Evolutionary conservation across 306 rosid genomes (phyloP), one percentile per base, ranked within the genome.

Genomic region (Quercus dentata): DNA sequence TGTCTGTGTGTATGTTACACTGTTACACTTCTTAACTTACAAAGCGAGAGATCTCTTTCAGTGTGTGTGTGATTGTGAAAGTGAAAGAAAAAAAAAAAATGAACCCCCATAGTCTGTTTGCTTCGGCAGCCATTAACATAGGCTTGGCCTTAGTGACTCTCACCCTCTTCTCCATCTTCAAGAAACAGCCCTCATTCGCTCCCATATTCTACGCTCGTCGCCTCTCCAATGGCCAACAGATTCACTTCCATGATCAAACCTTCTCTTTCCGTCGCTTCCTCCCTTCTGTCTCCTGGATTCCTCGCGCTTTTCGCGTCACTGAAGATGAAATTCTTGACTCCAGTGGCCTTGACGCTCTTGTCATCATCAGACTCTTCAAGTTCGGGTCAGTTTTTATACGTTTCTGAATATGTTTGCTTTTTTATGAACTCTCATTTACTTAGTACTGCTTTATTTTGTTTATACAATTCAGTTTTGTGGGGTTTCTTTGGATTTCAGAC

Each of bases 51-150:
- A 27, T 31, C 41, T 46, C 5, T 15, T 0, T 67, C 30, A 19
- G 6, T 55, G 63, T 56, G 54, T 56, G 18, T 17, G 9, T 63
- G 25, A 1, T 5, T 15, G 14, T 59, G 23, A 5, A 5, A 35
- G 4, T n/a, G 46, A 12, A 2, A 25, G 27, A 25, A 25, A 25
- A 27, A 27, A 25, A 75, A 67, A 78, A 62, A 56, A 94, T 94
- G 99, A 81, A 90, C 58, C 81, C 90, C 9, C 86, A 81, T 18
- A 84, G 99, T 74, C 90, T 94, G 11, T 25, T 91, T 6, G 97
- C 99, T 38, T 94, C 97, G 2, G 97, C 98, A 21, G 83, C 89
- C 78, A 89, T 91, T 64, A 94, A 94, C 95, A 83, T 92, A 61
- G 96, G 96, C 4, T 56, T 91, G 62, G 95, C 99, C 38, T 23